Percentiles rank a stretch among this genome's conserved stretches.
phyloP scores from a whole-genome alignment of 805 yeast genomes.

The Komagataella pseudopastoris region DNA sequence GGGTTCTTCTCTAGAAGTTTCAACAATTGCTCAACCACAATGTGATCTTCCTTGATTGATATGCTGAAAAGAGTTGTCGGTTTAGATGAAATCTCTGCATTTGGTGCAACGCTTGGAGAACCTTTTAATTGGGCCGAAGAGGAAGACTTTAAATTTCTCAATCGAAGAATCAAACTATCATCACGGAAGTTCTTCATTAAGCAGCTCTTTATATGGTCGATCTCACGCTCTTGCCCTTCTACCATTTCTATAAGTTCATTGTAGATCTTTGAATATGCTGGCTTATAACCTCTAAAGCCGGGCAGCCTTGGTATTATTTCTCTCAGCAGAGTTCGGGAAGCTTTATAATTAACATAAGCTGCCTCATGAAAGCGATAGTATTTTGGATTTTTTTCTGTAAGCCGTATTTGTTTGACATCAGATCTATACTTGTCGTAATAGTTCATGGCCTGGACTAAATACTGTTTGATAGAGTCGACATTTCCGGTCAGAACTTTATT shows the following conservation, averaged over 20 bases:
- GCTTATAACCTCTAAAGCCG: conserved; percentile 4
- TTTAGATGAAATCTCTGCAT: conserved; percentile 1
- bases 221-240: not conserved
- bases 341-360: conserved; percentile 11
- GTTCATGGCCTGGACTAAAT: conserved; percentile 12
- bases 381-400: not conserved
- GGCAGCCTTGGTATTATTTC: conserved; percentile 11
- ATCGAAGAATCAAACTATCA: conserved; percentile 2
- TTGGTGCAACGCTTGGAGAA: conserved; percentile 7
- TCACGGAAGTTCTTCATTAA: not conserved
- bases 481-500: not conserved
- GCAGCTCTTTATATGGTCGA: not conserved
- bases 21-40: conserved; percentile 11
- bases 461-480: conserved; percentile 5
- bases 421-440: conserved; percentile 12
- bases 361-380: conserved; percentile 7
- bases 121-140: conserved; percentile 8
- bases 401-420: conserved; percentile 2
- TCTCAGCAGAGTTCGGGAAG: conserved; percentile 12
- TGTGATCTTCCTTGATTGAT: conserved; percentile 1
- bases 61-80: not conserved
- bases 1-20: conserved; percentile 16
- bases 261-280: not conserved
- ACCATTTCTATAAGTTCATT: not conserved
- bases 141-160: conserved; percentile 7